Evolutionary conservation across 441 rosid genomes (phyloP).

Genomic region (Iberis amara): DNA sequence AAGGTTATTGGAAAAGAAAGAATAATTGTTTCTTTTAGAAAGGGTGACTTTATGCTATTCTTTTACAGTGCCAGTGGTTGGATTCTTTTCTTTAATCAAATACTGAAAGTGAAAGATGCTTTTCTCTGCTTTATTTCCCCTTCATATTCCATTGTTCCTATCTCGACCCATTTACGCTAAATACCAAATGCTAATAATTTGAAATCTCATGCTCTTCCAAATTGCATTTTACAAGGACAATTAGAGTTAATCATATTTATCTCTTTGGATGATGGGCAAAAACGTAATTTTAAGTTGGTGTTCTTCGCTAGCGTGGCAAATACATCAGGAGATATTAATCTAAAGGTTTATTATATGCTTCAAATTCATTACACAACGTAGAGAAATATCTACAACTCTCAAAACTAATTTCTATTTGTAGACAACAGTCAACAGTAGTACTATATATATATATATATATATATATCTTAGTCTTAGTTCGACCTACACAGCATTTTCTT

Average conservation of each 20-base stretch:
- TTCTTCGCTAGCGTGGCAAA: conserved; percentile 16
- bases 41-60: conserved; percentile 30
- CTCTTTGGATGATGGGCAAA: conserved; percentile 16
- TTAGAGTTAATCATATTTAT: not conserved
- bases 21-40: conserved; percentile 3
- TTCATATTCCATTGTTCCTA: conserved; percentile 33
- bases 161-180: not conserved
- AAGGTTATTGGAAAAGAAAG: conserved; percentile 8
- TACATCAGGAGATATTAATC: conserved; percentile 20
- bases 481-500: conserved; percentile 15
- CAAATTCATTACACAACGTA: conserved; percentile 24
- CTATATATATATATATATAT: not conserved
- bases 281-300: conserved; percentile 10
- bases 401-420: conserved; percentile 7
- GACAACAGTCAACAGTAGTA: too few relatives aligned
- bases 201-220: too few relatives aligned
- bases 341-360: conserved; percentile 25
- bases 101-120: conserved; percentile 43
- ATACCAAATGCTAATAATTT: not conserved
- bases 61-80: conserved; percentile 34
- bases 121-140: conserved; percentile 18
- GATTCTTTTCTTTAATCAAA: conserved; percentile 34
- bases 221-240: not conserved
- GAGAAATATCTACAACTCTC: conserved; percentile 26
- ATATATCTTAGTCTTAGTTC: conserved; percentile 17